These are phyloP conservation scores for Penicillium goetzii DNA, from an alignment of 495 filamentous ascomycete species.

Conservation along the genomic window DNA sequence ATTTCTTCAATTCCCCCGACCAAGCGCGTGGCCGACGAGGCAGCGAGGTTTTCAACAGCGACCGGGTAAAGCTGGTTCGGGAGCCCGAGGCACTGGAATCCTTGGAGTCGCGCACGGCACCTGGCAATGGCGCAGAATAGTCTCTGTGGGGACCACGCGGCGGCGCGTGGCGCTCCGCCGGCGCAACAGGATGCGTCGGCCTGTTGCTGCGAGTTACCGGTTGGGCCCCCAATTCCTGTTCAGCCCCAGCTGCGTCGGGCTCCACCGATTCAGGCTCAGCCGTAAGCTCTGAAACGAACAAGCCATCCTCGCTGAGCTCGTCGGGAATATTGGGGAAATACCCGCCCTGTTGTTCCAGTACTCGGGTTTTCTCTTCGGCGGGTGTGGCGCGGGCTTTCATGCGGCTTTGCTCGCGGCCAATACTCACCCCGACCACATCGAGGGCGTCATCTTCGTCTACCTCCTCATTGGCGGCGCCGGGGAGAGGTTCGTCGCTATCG, in stretches of 20 bases:
- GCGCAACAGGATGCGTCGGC: slow-evolving; percentile 16
- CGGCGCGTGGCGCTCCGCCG: slow-evolving; percentile 14
- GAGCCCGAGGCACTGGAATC: slow-evolving; percentile 20
- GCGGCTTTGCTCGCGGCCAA: slow-evolving; percentile 71
- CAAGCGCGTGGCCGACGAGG: slow-evolving; percentile 46
- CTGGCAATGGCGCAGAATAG: slow-evolving; percentile 11
- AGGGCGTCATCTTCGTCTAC: slow-evolving; percentile 51
- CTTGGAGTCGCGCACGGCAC: slow-evolving; percentile 15
- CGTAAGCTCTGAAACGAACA: slow-evolving; percentile 40
- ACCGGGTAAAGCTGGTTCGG: slow-evolving; percentile 45
- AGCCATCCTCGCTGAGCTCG: slow-evolving; percentile 31
- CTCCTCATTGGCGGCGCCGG: slow-evolving; percentile 23
- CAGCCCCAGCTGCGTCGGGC: background rate
- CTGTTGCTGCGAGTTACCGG: slow-evolving; percentile 7
- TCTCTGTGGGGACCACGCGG: slow-evolving; percentile 27
- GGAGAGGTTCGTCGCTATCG: slow-evolving; percentile 41
- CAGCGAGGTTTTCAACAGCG: slow-evolving; percentile 43
- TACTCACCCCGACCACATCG: slow-evolving; percentile 76
- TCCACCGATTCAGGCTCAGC: slow-evolving; percentile 40
- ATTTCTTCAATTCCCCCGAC: slow-evolving; percentile 49
- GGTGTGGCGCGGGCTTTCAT: slow-evolving; percentile 73
- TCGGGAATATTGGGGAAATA: slow-evolving; percentile 55
- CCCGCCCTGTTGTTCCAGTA: slow-evolving; percentile 60
- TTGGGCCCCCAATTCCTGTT: slow-evolving; percentile 1
- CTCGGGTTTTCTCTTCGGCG: slow-evolving; percentile 72